Base-by-base conservation (phyloP, 2,329 filamentous ascomycete species). In the Microdochium paspali region DNA sequence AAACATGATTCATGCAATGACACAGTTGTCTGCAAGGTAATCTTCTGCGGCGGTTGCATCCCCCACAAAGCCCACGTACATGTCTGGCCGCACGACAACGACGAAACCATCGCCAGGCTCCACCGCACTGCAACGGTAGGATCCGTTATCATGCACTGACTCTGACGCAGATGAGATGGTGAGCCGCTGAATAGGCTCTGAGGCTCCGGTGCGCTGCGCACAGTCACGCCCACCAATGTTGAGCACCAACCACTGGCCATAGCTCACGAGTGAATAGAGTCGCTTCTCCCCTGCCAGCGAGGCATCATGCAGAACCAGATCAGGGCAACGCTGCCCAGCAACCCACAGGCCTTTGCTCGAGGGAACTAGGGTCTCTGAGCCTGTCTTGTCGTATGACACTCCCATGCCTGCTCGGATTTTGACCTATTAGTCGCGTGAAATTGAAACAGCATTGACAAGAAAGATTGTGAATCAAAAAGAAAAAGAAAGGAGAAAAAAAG, bases 41-140 rank as follows among this genome's bases (percentile, higher is more conserved):
- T 50, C 46, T 31, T 51, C 55, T 53, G 58, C 62, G n/a, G 56
- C 57, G 45, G 53, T 39, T 49, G 54, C 49, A 32, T 48, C 48
- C 15, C 61, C 60, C 18, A 66, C 62, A 46, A 58, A 62, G 13
- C 65, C 66, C 49, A 69, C 60, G 45, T 69, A 69, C 66, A 68
- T 66, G 49, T 69, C 66, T 13, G 66, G 66, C 12, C 66, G 58
- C 20, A 69, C 62, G 3, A 69, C 58, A 2, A 67, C 62, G 3
- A 55, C 51, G 35, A 59, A 62, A 3, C 51, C 44, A 30, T 65
- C 61, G 3, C 53, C 54, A 1, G 52, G 26, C 3, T 49, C 46
- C 24, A 61, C 57, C 55, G 61, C 60, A 21, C 63, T 62, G 2
- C 63, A 64, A 49, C 25, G 24, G 24, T 43, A 46, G 13, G 45